Conservation (phyloP, 495 filamentous ascomycete species). For the Aspergillus haitiensis region DNA sequence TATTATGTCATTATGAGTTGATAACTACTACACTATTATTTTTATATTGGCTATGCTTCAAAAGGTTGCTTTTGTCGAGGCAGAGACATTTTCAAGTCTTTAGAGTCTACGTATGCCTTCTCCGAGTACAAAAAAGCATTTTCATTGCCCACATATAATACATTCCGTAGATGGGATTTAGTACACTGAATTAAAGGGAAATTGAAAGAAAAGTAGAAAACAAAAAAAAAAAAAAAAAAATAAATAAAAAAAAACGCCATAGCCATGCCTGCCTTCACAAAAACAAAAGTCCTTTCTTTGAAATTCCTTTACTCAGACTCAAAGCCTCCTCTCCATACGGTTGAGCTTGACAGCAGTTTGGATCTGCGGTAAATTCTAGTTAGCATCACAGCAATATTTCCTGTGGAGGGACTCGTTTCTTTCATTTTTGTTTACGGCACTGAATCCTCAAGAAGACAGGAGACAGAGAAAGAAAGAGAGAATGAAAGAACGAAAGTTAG, state of each 20-base stretch:
- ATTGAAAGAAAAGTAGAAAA: slow-evolving; percentile 17
- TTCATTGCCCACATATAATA: slow-evolving; percentile 32
- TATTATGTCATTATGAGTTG: slow-evolving; percentile 7
- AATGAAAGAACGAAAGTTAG: background rate
- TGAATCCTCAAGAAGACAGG: background rate
- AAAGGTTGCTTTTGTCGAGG: too few relatives aligned
- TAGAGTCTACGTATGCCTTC: background rate
- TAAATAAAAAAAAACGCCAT: slow-evolving; percentile 41
- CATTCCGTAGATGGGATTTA: slow-evolving; percentile 24
- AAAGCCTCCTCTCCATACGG: slow-evolving; percentile 62
- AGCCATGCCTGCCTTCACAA: slow-evolving; percentile 35
- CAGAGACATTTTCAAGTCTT: background rate
- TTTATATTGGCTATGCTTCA: too few relatives aligned
- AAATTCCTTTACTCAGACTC: slow-evolving; percentile 2
- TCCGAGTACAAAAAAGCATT: background rate
- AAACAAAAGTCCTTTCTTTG: background rate
- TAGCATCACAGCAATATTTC: slow-evolving; percentile 13
- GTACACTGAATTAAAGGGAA: slow-evolving; percentile 26
- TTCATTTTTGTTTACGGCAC: background rate
- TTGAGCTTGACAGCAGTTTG: slow-evolving; percentile 78
- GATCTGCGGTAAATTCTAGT: slow-evolving; percentile 50
- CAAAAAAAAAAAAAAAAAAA: slow-evolving; percentile 31
- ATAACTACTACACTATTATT: background rate
- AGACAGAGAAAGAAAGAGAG: slow-evolving; percentile 1
- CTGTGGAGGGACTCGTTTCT: background rate